Evolutionary conservation across 208 protist species (phyloP), one percentile per base, ranked within the genome.

Genomic region (Porcisia hertigi): DNA sequence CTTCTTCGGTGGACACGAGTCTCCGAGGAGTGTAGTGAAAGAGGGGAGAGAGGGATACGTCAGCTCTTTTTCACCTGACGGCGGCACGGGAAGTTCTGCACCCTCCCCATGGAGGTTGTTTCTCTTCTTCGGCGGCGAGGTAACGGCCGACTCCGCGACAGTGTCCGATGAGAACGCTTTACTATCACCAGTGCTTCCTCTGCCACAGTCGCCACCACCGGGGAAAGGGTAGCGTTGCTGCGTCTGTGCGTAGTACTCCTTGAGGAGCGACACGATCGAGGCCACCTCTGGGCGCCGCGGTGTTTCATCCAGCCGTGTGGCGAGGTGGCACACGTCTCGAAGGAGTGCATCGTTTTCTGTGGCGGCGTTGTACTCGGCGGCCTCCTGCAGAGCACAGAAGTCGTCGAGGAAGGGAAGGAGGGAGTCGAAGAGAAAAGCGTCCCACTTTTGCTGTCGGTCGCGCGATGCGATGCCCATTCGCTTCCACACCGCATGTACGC

Each of bases 291-390:
- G 73, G 34, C 80, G 58, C 39, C 73, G 81, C 53, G 88, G 88
- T 2, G 49, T n/a, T 63, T 88, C 86, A 49, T 87, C 83, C n/a
- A 92, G 83, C 2, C 86, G 66, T 18, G 71, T 65, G 4, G 86
- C 82, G 3, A 88, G 76, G 60, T 86, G 82, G 57, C 88, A 85
- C 78, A 92, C 59, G 25, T 92, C 86, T 1, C 81, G 83, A 74
- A 90, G 82, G 60, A 88, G 72, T 36, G 67, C 74, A 53, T 91
- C 88, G 77, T 91, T 90, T 63, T 86, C 86, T 3, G 82, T 83
- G 11, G 82, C 79, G 30, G 84, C 75, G 30, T 79, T 76, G 84
- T 78, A 80, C 73, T 93, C 88, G 20, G 86, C 88, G 0, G 84
- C 53, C 54, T 82, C 78, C 71, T 88, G 84, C 34, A 91, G 49